Evolutionary conservation across 768 basidiomycete species (phyloP).

Genomic region (Leucosporidium scottii): DNA sequence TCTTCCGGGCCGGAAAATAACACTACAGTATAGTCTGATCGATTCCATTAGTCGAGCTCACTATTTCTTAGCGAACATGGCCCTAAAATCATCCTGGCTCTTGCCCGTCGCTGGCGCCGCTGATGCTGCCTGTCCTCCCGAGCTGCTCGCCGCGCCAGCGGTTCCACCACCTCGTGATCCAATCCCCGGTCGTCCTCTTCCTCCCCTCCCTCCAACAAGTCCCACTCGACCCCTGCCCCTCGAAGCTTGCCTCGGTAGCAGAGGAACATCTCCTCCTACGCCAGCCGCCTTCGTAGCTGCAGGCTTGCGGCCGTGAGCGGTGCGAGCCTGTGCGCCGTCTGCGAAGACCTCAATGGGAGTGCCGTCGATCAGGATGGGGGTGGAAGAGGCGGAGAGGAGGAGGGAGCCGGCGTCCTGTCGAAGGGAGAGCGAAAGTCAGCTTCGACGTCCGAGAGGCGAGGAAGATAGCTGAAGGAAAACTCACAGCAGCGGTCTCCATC

Average conservation of each 20-base stretch:
- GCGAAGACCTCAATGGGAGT: constrained; percentile 56
- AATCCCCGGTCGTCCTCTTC: constrained; percentile 9
- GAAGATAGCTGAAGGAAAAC: constrained; percentile 17
- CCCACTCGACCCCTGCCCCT: constrained; percentile 22
- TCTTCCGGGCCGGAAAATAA: no score
- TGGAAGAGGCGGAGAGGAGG: constrained; percentile 56
- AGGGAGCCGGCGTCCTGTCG: constrained; percentile 76
- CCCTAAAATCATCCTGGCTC: constrained; percentile 76
- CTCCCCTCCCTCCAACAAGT: constrained; percentile 5
- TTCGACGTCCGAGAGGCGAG: neutral
- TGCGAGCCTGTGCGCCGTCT: constrained; percentile 39
- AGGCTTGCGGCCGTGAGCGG: constrained; percentile 26
- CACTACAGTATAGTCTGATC: neutral
- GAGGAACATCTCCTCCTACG: neutral
- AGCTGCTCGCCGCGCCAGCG: neutral
- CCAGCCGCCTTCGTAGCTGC: neutral
- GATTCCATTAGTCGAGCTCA: neutral
- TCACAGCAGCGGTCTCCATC: constrained; percentile 43
- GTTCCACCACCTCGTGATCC: constrained; percentile 1
- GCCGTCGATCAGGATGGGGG: constrained; percentile 57
- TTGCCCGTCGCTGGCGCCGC: constrained; percentile 4
- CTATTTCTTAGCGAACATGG: constrained; percentile 52
- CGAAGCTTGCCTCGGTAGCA: constrained; percentile 21
- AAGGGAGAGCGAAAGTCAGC: neutral
- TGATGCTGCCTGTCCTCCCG: neutral